Conservation (phyloP, 106 monocot species). For the Dioscorea dumetorum region DNA sequence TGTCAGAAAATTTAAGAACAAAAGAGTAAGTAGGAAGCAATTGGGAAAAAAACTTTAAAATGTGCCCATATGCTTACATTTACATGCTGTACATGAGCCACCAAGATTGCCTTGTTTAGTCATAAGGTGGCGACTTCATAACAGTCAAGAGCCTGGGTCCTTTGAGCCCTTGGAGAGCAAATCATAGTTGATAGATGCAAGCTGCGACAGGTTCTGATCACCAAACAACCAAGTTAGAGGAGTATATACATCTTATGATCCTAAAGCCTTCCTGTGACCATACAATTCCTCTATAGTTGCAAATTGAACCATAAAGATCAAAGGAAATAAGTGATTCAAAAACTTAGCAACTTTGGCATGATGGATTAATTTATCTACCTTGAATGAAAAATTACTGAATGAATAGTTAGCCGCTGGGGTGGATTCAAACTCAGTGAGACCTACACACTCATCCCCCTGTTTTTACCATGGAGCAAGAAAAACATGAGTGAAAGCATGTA, state of each 20-base stretch:
- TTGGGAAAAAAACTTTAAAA: background rate
- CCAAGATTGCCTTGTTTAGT: background rate
- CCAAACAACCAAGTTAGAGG: background rate
- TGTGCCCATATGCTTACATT: constrained; percentile 17
- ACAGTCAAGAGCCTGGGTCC: constrained; percentile 38
- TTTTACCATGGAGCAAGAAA: background rate
- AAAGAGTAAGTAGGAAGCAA: background rate
- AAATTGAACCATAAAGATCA: background rate
- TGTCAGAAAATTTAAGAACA: background rate
- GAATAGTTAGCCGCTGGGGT: constrained; percentile 67
- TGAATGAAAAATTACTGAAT: constrained; percentile 99
- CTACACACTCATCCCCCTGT: constrained; percentile 67
- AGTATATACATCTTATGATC: background rate
- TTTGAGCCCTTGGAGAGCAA: constrained; percentile 80
- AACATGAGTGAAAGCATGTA: too few species aligned
- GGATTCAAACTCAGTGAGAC: constrained; percentile 64
- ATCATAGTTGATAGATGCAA: constrained; percentile 96
- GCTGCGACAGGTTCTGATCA: constrained; percentile 85
- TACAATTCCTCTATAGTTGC: background rate
- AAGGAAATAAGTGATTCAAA: too few species aligned
- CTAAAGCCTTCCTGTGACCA: background rate
- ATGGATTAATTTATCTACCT: constrained; percentile 39
- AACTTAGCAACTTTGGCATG: background rate
- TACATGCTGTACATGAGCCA: constrained; percentile 34
- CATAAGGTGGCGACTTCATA: constrained; percentile 3